These are phyloP conservation scores for Ceratobasidium sp. DNA, from an alignment of 1,284 basidiomycete species.

Conservation along the genomic window DNA sequence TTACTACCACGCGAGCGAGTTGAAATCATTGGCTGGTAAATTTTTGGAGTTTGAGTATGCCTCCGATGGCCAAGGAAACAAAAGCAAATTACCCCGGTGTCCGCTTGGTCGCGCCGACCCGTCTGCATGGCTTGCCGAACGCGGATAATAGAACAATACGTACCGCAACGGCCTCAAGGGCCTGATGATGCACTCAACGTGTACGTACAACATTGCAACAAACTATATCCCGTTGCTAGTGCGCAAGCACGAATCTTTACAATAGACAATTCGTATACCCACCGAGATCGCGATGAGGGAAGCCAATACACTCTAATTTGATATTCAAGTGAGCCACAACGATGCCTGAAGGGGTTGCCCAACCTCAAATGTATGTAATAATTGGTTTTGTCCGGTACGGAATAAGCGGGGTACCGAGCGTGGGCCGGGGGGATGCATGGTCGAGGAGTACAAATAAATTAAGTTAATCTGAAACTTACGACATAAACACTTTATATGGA, in stretches of 20 bases:
- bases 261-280: not conserved
- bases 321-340: no score
- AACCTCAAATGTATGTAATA: slow-evolving; percentile 38
- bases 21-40: not conserved
- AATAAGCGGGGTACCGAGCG: not conserved
- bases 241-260: not conserved
- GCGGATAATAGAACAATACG: slow-evolving; percentile 1
- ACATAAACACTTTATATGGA: not conserved
- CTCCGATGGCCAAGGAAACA: slow-evolving; percentile 32
- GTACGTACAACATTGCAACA: not conserved
- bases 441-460: not conserved
- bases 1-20: not conserved
- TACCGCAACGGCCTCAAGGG: not conserved
- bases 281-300: not conserved
- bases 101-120: not conserved
- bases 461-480: not conserved
- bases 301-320: not conserved
- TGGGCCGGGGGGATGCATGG: not conserved
- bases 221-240: not conserved
- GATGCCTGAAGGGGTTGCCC: not conserved
- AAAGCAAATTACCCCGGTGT: slow-evolving; percentile 27
- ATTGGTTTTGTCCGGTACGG: not conserved
- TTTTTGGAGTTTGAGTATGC: slow-evolving; percentile 27
- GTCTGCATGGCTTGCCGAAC: not conserved
- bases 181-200: not conserved